Percentiles rank a stretch among this genome's conserved stretches.
These are phyloP conservation scores for Aspergillus niger DNA, from an alignment of 2,329 filamentous ascomycete species.

Conservation along the genomic window DNA sequence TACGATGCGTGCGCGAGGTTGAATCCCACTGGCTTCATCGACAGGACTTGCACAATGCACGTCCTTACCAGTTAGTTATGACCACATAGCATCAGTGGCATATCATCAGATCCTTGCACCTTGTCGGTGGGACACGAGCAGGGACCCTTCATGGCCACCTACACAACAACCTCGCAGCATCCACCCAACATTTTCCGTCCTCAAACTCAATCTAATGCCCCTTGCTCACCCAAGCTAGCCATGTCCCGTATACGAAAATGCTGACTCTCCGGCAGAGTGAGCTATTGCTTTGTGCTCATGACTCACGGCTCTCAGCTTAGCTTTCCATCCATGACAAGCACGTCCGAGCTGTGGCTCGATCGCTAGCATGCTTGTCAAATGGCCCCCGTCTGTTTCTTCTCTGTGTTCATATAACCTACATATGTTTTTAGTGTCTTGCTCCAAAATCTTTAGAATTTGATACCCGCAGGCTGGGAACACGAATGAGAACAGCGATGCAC, in stretches of 20 bases:
- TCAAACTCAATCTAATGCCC: neutral
- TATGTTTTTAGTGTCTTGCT: neutral
- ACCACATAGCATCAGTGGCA: neutral
- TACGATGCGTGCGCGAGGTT: neutral
- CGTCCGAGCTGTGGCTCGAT: neutral
- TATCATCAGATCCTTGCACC: neutral
- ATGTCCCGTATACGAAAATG: neutral
- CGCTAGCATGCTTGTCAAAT: neutral
- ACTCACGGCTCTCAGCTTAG: neutral
- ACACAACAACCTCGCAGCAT: neutral
- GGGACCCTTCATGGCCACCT: neutral
- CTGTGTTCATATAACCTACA: conserved; percentile 2
- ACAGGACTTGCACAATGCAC: neutral
- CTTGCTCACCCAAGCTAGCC: neutral
- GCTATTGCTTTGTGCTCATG: neutral
- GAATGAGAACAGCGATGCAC: neutral
- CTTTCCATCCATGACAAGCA: neutral
- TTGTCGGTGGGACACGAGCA: neutral
- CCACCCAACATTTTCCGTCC: neutral
- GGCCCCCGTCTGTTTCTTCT: neutral
- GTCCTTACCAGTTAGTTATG: neutral
- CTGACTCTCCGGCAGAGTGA: neutral
- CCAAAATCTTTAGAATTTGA: neutral
- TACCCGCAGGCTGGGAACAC: neutral
- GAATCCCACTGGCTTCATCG: too few relatives aligned